Conservation (phyloP, 805 yeast genomes). For the Zygoascus biomembranicola region DNA sequence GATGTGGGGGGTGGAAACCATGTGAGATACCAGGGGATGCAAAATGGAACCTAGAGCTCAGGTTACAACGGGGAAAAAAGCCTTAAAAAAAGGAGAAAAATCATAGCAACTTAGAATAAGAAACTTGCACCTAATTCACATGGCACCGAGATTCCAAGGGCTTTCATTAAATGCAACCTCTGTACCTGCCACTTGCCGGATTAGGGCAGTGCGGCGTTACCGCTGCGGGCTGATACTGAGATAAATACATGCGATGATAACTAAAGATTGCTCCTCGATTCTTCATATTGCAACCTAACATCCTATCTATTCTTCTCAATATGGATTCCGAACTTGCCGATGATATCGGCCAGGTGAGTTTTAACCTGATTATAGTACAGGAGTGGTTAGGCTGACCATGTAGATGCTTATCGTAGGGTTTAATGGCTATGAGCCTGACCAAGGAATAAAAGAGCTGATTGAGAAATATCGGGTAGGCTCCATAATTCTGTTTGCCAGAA, state of each 20-base stretch:
- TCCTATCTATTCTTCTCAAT: background rate
- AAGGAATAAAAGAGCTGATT: constrained; percentile 43
- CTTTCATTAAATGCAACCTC: background rate
- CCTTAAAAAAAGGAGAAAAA: background rate
- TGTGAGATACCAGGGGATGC: too few species aligned
- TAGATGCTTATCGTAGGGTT: constrained; percentile 51
- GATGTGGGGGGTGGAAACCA: too few species aligned
- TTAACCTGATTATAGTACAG: background rate
- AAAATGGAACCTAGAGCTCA: background rate
- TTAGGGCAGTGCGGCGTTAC: background rate
- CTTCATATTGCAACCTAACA: too few species aligned
- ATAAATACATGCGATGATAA: too few species aligned
- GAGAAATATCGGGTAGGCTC: constrained; percentile 41
- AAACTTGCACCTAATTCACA: too few species aligned
- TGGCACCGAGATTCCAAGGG: too few species aligned
- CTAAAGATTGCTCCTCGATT: too few species aligned
- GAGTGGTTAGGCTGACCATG: constrained; percentile 27
- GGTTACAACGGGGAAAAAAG: background rate
- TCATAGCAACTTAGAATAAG: background rate
- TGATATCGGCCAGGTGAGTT: constrained; percentile 3
- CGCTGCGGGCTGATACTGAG: too few species aligned
- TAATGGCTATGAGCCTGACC: constrained; percentile 43
- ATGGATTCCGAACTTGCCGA: constrained; percentile 1
- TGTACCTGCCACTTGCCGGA: background rate
- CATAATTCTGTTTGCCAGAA: constrained; percentile 42